Evolutionary conservation across 371 early-diverging fungal genomes (phyloP).

Genomic region (Umbelopsis sp.): DNA sequence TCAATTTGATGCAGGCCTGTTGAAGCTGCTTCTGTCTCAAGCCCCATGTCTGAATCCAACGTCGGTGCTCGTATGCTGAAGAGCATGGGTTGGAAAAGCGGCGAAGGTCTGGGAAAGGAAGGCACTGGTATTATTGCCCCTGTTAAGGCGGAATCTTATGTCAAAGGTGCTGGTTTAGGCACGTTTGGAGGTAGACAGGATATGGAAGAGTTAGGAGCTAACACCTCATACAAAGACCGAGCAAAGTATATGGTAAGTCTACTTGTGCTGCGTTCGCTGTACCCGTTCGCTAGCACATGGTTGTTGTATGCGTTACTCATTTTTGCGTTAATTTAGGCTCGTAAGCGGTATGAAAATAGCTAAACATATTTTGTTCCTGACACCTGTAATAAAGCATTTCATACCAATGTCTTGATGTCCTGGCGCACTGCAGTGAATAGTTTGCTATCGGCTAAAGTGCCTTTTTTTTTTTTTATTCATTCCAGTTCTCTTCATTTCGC

Average conservation of each 20-base stretch:
- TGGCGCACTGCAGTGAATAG: no score
- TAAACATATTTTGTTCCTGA: neutral
- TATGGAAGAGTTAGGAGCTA: conserved; percentile 11
- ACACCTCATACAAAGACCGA: conserved; percentile 6
- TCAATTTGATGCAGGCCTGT: neutral
- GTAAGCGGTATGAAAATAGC: conserved; percentile 10
- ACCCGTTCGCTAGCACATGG: no score
- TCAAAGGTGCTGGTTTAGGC: conserved; percentile 43
- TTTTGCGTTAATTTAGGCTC: conserved; percentile 1
- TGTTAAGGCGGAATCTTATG: conserved; percentile 45
- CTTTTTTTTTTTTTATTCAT: neutral
- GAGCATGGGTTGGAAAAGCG: conserved; percentile 52
- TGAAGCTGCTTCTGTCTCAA: conserved; percentile 35
- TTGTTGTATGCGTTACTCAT: neutral
- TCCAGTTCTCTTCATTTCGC: neutral
- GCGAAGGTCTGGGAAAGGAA: conserved; percentile 50
- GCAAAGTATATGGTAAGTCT: conserved; percentile 3
- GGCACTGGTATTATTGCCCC: conserved; percentile 47
- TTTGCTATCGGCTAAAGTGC: neutral
- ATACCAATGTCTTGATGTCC: no score
- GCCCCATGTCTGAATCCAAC: conserved; percentile 41
- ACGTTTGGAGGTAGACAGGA: conserved; percentile 16
- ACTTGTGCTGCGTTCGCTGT: no score
- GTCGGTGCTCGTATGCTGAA: conserved; percentile 50
- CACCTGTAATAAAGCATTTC: no score